Percentiles rank a stretch among this genome's conserved stretches.
phyloP scores from a whole-genome alignment of 106 monocot genomes.

The Cymbidium sinense region DNA sequence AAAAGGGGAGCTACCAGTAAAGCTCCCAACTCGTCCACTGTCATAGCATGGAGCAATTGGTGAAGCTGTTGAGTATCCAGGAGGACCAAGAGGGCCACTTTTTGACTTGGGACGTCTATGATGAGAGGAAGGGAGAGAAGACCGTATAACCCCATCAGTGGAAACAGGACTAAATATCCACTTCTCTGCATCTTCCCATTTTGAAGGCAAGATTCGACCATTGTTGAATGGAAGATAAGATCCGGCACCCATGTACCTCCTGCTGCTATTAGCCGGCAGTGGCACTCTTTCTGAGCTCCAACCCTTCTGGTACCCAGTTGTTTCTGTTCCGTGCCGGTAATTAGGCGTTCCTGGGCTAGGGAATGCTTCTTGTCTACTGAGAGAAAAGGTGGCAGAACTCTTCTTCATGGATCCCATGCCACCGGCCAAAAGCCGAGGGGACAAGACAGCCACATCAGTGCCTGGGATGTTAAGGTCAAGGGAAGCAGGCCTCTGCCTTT shows the following conservation, averaged over 20 bases:
- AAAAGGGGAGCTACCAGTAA: slow-evolving; percentile 51
- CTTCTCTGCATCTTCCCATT: slow-evolving; percentile 98
- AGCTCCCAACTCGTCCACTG: slow-evolving; percentile 38
- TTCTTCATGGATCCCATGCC: slow-evolving; percentile 33
- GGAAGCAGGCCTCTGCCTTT: slow-evolving; percentile 30
- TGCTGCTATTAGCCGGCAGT: slow-evolving; percentile 25
- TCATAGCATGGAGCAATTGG: slow-evolving; percentile 46
- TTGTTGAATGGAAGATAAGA: slow-evolving; percentile 45
- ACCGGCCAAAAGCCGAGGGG: slow-evolving; percentile 35
- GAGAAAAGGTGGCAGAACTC: slow-evolving; percentile 15
- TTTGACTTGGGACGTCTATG: slow-evolving; percentile 80
- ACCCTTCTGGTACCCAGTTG: slow-evolving; percentile 26
- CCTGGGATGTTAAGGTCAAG: slow-evolving; percentile 41
- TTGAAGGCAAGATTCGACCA: slow-evolving; percentile 72
- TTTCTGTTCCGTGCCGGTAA: slow-evolving; percentile 18
- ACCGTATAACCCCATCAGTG: slow-evolving; percentile 25
- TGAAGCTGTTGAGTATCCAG: slow-evolving; percentile 42
- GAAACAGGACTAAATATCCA: slow-evolving; percentile 90
- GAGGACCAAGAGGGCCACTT: slow-evolving; percentile 77
- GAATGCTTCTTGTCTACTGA: slow-evolving; percentile 22
- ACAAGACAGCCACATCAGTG: slow-evolving; percentile 35
- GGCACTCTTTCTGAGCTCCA: slow-evolving; percentile 70
- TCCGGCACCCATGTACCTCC: slow-evolving; percentile 31
- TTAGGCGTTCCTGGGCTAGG: slow-evolving; percentile 56
- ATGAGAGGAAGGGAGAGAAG: slow-evolving; percentile 22